Percentiles rank a stretch among this genome's conserved stretches.
Conservation (phyloP, 495 filamentous ascomycete species). For the Talaromyces borbonicus region DNA sequence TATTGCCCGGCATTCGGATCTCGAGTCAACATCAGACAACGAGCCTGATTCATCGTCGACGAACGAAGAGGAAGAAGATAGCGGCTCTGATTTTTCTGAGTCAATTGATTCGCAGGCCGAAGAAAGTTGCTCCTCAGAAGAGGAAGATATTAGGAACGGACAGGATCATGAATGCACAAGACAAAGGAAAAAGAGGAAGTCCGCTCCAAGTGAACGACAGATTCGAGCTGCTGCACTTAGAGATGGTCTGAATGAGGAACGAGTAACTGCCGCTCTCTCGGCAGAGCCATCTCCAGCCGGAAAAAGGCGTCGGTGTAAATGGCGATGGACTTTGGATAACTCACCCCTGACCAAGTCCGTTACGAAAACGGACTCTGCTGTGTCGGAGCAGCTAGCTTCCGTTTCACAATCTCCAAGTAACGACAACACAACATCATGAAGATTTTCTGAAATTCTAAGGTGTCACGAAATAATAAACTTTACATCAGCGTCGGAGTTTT, state of each 20-base stretch:
- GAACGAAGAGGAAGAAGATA: slow-evolving; percentile 14
- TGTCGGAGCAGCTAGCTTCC: no score
- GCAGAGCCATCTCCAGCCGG: slow-evolving; percentile 40
- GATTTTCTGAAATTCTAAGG: no score
- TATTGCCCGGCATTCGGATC: slow-evolving; percentile 42
- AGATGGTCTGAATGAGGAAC: slow-evolving; percentile 24
- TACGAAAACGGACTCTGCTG: no score
- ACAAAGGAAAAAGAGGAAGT: slow-evolving; percentile 31
- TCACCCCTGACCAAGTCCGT: neutral
- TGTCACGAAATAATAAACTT: no score
- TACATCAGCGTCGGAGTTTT: no score
- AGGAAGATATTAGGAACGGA: slow-evolving; percentile 21
- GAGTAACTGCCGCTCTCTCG: slow-evolving; percentile 29
- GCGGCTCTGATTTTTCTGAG: slow-evolving; percentile 26
- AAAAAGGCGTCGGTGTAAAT: slow-evolving; percentile 42
- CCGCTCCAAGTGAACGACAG: slow-evolving; percentile 27
- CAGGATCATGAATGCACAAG: slow-evolving; percentile 6
- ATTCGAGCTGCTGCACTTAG: slow-evolving; percentile 33
- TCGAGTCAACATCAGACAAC: no score
- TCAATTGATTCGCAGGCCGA: slow-evolving; percentile 24
- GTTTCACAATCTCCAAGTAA: no score
- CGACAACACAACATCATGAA: no score
- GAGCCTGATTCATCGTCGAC: slow-evolving; percentile 12
- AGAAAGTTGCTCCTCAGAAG: slow-evolving; percentile 32
- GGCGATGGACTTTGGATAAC: slow-evolving; percentile 46